Evolutionary conservation across 192 early-diverging fungal genomes (phyloP), one percentile per base, ranked within the genome.

Genomic region (Backusella liffmaniae): DNA sequence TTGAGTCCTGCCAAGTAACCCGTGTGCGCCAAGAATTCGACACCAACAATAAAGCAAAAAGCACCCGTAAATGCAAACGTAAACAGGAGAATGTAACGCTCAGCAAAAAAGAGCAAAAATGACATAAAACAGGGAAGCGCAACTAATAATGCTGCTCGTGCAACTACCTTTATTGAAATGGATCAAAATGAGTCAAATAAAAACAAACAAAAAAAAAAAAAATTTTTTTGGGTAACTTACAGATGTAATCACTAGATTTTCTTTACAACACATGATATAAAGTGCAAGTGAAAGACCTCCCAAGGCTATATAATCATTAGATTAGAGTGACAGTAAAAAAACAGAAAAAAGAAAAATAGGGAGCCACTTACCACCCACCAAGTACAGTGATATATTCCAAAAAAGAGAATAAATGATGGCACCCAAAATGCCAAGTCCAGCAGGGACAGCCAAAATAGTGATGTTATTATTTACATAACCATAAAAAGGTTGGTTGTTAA

Each of bases 361-460:
- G 9, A 49, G 29, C 3, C 2, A 37, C 44, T 79, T 70, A 72
- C 72, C 94, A 30, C 94, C 95, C 13, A 96, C 78, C 12, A 92
- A 79, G 67, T 90, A 87, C 21, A 94, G 75, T 21, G 90, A 92
- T 5, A 96, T 80, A 56, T 84, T 85, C 82, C 87, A 90, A 74
- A 77, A 77, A 39, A 70, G 68, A 46, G 68, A 49, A 39, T 72
- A 77, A 18, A 77, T 73, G 2, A 77, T 73, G 0, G 70, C 41
- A 10, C 76, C 76, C 1, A 77, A 39, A 21, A 77, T 37, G 66
- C 76, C 76, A 37, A 77, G 34, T 13, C 76, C 76, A 35, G 66
- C 59, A 37, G 69, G 70, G 15, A 77, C 76, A 6, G 39, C 37
- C 23, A 77, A n/a, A 23, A 72, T 72, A 15, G 70, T 70, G 15